phyloP scores from a whole-genome alignment of 129 eudicot species.

The Tagetes erecta region DNA sequence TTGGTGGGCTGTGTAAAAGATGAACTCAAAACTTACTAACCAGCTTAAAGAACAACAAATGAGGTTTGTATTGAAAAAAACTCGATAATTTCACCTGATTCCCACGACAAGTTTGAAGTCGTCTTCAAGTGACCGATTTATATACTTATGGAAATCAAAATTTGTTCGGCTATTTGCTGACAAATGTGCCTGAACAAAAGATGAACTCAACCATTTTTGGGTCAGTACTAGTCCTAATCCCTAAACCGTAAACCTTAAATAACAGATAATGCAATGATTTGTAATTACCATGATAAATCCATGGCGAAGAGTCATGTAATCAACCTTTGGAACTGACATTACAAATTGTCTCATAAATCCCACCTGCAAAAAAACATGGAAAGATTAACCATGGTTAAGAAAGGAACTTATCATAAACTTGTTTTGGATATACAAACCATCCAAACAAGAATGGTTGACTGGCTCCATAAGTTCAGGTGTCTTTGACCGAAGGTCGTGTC shows the following conservation, averaged over 20 bases:
- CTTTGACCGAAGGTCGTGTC: conserved; percentile 74
- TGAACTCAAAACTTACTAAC: conserved; percentile 6
- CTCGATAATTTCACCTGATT: conserved; percentile 45
- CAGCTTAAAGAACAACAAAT: conserved; percentile 13
- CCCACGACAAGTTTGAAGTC: conserved; percentile 80
- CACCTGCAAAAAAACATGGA: conserved; percentile 42
- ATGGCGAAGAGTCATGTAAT: conserved; percentile 70
- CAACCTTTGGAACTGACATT: conserved; percentile 71
- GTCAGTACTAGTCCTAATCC: neutral
- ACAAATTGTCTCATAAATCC: conserved; percentile 68
- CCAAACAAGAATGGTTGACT: conserved; percentile 56
- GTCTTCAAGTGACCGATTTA: conserved; percentile 66
- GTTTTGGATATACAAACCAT: conserved; percentile 33
- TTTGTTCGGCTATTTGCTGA: conserved; percentile 53
- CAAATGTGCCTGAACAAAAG: conserved; percentile 61
- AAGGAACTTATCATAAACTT: conserved; percentile 10
- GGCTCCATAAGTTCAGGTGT: conserved; percentile 64
- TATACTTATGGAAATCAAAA: conserved; percentile 64
- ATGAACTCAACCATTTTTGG: neutral
- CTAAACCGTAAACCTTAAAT: neutral
- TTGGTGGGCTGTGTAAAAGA: conserved; percentile 56
- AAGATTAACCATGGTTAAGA: conserved; percentile 7
- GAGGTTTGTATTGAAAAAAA: neutral
- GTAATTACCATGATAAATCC: conserved; percentile 57
- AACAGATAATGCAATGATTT: neutral